phyloP scores from a whole-genome alignment of 768 basidiomycete species.

The Mrakia hoshinonis region DNA sequence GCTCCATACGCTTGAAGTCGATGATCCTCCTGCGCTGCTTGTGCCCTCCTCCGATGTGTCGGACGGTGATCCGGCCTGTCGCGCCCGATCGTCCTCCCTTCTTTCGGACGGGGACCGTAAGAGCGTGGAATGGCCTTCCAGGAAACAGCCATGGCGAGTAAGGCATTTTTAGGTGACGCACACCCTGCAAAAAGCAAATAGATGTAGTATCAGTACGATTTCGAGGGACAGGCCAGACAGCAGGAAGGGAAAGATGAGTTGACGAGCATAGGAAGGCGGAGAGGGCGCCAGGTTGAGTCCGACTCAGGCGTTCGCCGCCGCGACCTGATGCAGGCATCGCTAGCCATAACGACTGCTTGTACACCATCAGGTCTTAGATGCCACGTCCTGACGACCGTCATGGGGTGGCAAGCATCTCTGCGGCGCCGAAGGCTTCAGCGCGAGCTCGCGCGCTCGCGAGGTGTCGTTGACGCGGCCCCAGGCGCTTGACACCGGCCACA shows the following conservation, averaged over 20 bases:
- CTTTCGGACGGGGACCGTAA: slow-evolving; percentile 72
- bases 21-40: slow-evolving; percentile 71
- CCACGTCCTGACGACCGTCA: too few relatives aligned
- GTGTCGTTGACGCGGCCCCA: too few relatives aligned
- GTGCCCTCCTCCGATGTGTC: slow-evolving; percentile 86
- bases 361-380: too few relatives aligned
- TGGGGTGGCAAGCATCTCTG: too few relatives aligned
- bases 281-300: too few relatives aligned
- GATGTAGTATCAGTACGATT: not conserved
- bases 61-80: slow-evolving; percentile 74
- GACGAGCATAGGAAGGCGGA: not conserved
- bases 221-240: too few relatives aligned
- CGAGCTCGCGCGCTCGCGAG: too few relatives aligned
- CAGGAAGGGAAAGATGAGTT: not conserved
- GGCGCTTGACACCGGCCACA: too few relatives aligned
- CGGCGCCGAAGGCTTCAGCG: too few relatives aligned
- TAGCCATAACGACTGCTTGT: too few relatives aligned
- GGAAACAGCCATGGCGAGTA: slow-evolving; percentile 29
- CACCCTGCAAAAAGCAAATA: slow-evolving; percentile 5
- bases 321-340: too few relatives aligned
- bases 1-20: slow-evolving; percentile 71
- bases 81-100: slow-evolving; percentile 71
- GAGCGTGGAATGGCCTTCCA: slow-evolving; percentile 70
- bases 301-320: too few relatives aligned
- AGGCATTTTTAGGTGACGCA: slow-evolving; percentile 29